Evolutionary conservation across 1,139 yeast genomes (phyloP).

Genomic region (Zygoascus sp.): DNA sequence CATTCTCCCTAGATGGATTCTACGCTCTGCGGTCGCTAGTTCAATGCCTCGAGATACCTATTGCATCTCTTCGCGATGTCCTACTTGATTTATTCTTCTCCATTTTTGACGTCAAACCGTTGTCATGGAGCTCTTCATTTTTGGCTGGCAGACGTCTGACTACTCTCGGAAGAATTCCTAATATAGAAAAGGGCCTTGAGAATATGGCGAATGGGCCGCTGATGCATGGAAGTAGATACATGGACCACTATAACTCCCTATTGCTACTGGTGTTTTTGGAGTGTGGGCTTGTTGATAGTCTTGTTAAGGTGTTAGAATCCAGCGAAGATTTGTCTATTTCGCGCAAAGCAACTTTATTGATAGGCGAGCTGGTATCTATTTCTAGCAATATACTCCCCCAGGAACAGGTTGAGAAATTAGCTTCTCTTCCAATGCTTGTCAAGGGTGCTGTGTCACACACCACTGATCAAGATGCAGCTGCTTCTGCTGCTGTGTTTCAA

Average conservation of each 20-base stretch:
- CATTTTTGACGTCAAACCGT: constrained; percentile 54
- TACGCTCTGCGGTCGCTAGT: constrained; percentile 56
- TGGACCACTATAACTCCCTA: constrained; percentile 60
- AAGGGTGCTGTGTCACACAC: constrained; percentile 28
- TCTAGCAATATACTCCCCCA: constrained; percentile 53
- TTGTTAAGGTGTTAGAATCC: constrained; percentile 48
- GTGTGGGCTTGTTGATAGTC: constrained; percentile 50
- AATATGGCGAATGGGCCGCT: background rate
- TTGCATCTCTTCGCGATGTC: constrained; percentile 52
- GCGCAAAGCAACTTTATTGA: constrained; percentile 57
- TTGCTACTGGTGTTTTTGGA: constrained; percentile 50
- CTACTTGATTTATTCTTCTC: constrained; percentile 70
- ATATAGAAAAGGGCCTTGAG: constrained; percentile 16
- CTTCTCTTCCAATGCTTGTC: constrained; percentile 33
- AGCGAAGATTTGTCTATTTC: constrained; percentile 44
- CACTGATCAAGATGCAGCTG: constrained; percentile 20
- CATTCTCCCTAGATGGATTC: constrained; percentile 57
- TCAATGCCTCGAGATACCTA: constrained; percentile 57
- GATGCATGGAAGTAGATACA: constrained; percentile 19
- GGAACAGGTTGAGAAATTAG: constrained; percentile 28
- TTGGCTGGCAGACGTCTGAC: constrained; percentile 36
- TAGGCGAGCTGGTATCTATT: constrained; percentile 58
- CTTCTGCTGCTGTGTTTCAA: constrained; percentile 38
- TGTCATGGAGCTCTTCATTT: constrained; percentile 53
- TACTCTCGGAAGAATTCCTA: constrained; percentile 27